phyloP scores from a whole-genome alignment of 1,284 basidiomycete species.

The Ganoderma resinaceum region DNA sequence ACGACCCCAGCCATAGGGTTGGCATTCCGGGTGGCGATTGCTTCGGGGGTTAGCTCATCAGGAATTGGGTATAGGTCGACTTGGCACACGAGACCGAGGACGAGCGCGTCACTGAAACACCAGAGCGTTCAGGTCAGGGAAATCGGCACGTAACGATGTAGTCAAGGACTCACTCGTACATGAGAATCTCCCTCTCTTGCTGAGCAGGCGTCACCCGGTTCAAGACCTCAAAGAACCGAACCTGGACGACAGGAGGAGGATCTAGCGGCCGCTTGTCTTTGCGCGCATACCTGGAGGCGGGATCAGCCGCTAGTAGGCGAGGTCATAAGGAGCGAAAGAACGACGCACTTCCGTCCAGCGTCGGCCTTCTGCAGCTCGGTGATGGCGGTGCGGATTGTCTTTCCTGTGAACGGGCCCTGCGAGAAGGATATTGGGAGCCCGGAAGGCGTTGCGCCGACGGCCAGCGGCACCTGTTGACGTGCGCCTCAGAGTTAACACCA shows the following conservation, averaged over 20 bases:
- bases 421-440: conserved; percentile 5
- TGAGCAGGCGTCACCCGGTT: conserved; percentile 37
- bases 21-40: not conserved
- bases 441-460: not conserved
- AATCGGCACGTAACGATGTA: not conserved
- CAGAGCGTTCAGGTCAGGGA: not conserved
- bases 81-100: conserved; percentile 7
- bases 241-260: conserved; percentile 49
- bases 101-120: not conserved
- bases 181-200: conserved; percentile 44
- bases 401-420: conserved; percentile 13
- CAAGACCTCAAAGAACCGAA: conserved; percentile 38
- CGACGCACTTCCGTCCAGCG: conserved; percentile 27
- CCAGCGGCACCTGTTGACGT: not conserved
- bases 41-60: conserved; percentile 3
- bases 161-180: conserved; percentile 44
- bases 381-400: conserved; percentile 20
- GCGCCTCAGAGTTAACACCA: not conserved
- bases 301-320: not conserved
- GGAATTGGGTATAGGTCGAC: conserved; percentile 6
- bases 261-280: conserved; percentile 50
- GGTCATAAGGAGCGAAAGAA: not conserved
- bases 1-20: not conserved
- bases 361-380: conserved; percentile 30
- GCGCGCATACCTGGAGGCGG: conserved; percentile 40